These are phyloP conservation scores for Yamadazyma conglobata DNA, from an alignment of 1,139 yeast species.

Conservation along the genomic window DNA sequence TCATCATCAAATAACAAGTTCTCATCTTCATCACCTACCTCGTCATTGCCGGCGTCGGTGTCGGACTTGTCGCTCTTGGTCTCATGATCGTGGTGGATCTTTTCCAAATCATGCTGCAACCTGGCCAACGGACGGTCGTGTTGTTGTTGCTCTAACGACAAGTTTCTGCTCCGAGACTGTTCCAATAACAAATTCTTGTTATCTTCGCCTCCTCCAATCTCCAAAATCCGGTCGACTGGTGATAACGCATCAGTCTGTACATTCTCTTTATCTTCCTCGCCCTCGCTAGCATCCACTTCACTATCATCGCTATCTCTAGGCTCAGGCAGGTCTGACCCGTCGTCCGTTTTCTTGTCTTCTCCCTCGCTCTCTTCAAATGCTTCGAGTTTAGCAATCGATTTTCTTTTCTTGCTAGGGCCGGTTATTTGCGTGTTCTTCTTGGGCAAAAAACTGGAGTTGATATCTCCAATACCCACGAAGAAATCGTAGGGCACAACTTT, in stretches of 20 bases:
- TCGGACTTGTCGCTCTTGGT: constrained; percentile 6
- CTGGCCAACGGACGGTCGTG: constrained; percentile 80
- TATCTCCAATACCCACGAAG: constrained; percentile 96
- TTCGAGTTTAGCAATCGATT: constrained; percentile 51
- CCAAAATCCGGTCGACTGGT: constrained; percentile 50
- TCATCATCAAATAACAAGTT: constrained; percentile 77
- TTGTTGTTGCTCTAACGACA: constrained; percentile 62
- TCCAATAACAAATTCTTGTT: constrained; percentile 43
- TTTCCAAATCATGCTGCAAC: constrained; percentile 71
- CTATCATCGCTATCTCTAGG: constrained; percentile 6
- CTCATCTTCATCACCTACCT: constrained; percentile 41
- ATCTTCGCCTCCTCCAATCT: constrained; percentile 48
- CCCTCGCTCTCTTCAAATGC: constrained; percentile 19
- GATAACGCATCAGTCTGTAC: constrained; percentile 20
- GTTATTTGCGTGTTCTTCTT: constrained; percentile 66
- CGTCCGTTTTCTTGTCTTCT: constrained; percentile 5
- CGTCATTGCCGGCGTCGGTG: constrained; percentile 15
- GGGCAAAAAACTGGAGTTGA: constrained; percentile 88
- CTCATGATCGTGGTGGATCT: constrained; percentile 39
- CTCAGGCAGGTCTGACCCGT: constrained; percentile 22
- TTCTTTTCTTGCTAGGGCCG: constrained; percentile 67
- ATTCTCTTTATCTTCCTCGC: constrained; percentile 11
- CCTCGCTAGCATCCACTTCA: constrained; percentile 10
- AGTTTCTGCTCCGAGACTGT: constrained; percentile 55
- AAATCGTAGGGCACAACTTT: constrained; percentile 95